A percentile compares a stretch with the other conserved stretches of the same genome.
Evolutionary conservation across 768 basidiomycete genomes (phyloP).

Genomic region (Amanita rubescens): DNA sequence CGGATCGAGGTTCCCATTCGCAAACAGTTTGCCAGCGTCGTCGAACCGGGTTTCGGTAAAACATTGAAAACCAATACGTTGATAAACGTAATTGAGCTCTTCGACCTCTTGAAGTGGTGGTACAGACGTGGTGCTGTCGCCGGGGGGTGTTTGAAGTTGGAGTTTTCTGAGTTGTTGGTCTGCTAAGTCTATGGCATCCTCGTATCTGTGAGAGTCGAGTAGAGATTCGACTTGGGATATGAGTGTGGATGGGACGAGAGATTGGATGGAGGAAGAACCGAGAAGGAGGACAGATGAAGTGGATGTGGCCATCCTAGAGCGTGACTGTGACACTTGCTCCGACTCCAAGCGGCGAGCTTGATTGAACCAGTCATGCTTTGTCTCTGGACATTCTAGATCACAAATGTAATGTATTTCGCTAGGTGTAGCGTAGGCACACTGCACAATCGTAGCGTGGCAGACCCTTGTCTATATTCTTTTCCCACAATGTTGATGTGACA

Average conservation of each 20-base stretch:
- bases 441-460: too few species aligned
- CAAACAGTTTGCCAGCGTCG: slow-evolving; percentile 72
- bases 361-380: too few species aligned
- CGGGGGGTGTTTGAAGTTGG: slow-evolving; percentile 21
- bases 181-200: slow-evolving; percentile 56
- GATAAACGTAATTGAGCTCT: slow-evolving; percentile 72
- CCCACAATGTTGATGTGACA: too few species aligned
- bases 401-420: too few species aligned
- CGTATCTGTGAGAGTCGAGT: slow-evolving; percentile 53
- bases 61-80: slow-evolving; percentile 75
- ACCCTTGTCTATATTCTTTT: too few species aligned
- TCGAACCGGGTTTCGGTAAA: slow-evolving; percentile 77
- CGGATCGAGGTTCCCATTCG: slow-evolving; percentile 78
- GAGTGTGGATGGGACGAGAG: slow-evolving; percentile 64
- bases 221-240: slow-evolving; percentile 67
- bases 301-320: slow-evolving; percentile 40
- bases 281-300: slow-evolving; percentile 65
- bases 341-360: too few species aligned
- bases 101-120: slow-evolving; percentile 44
- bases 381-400: too few species aligned
- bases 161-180: slow-evolving; percentile 55
- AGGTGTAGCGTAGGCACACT: too few species aligned
- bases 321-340: too few species aligned
- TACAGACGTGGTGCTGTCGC: not conserved
- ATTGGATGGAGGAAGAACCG: slow-evolving; percentile 50